A percentile compares a stretch with the other conserved stretches of the same genome.
phyloP scores from a whole-genome alignment of 2,329 filamentous ascomycete species.

The Xylaria sp. region DNA sequence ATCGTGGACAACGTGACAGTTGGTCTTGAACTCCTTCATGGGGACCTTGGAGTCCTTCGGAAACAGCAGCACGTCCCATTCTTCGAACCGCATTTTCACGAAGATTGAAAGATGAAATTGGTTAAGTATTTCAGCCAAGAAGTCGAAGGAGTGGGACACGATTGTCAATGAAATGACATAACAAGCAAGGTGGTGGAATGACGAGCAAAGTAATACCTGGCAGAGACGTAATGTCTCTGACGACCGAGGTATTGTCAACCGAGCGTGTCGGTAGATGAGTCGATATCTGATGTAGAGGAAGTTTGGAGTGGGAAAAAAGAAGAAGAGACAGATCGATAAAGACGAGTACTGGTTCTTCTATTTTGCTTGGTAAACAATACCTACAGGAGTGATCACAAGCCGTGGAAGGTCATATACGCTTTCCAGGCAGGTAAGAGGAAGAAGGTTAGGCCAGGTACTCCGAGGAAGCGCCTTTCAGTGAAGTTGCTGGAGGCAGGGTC shows the following conservation, averaged over 20 bases:
- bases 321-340: slow-evolving; percentile 8
- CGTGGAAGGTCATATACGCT: not conserved
- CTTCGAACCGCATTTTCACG: slow-evolving; percentile 79
- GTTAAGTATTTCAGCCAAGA: slow-evolving; percentile 40
- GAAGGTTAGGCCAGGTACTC: not conserved
- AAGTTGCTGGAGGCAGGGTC: not conserved
- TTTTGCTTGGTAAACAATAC: slow-evolving; percentile 3
- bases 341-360: slow-evolving; percentile 6
- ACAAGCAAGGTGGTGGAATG: slow-evolving; percentile 40
- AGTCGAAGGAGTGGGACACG: slow-evolving; percentile 34
- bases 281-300: slow-evolving; percentile 36
- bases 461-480: not conserved
- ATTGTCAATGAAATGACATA: slow-evolving; percentile 42
- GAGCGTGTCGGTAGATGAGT: slow-evolving; percentile 36
- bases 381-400: not conserved
- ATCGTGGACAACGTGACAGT: slow-evolving; percentile 75
- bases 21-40: slow-evolving; percentile 83
- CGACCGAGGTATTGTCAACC: slow-evolving; percentile 39
- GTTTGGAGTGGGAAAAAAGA: not conserved
- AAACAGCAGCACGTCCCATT: slow-evolving; percentile 89
- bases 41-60: slow-evolving; percentile 73
- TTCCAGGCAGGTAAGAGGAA: slow-evolving; percentile 14
- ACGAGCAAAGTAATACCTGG: slow-evolving; percentile 37
- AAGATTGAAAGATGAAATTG: slow-evolving; percentile 37
- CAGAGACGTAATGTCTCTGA: slow-evolving; percentile 30